phyloP scores from a whole-genome alignment of 2,329 filamentous ascomycete species.

The Boeremia lycopersici region DNA sequence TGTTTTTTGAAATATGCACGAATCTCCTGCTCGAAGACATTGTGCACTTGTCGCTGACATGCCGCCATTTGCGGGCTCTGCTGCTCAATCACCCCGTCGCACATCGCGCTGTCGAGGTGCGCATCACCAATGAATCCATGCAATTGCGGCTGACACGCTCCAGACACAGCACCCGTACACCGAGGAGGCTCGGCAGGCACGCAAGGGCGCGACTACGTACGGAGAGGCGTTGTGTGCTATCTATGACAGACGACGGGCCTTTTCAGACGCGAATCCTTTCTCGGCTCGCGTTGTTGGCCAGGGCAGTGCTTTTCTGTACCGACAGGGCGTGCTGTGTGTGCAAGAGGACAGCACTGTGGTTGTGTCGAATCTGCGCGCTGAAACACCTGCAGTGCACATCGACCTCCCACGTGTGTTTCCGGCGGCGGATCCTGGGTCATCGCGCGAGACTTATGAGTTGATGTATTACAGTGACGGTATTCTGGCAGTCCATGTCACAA shows the following conservation, averaged over 20 bases:
- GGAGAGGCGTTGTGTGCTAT: slow-evolving; percentile 63
- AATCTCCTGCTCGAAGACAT: slow-evolving; percentile 64
- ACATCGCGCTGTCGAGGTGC: slow-evolving; percentile 63
- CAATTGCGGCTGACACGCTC: background rate
- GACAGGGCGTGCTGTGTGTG: slow-evolving; percentile 69
- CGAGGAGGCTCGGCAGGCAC: slow-evolving; percentile 53
- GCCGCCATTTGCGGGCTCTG: slow-evolving; percentile 58
- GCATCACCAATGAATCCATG: slow-evolving; percentile 14
- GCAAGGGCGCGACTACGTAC: slow-evolving; percentile 50
- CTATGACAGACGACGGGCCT: slow-evolving; percentile 65
- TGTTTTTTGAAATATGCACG: slow-evolving; percentile 64
- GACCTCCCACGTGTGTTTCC: slow-evolving; percentile 17
- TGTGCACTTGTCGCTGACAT: slow-evolving; percentile 61
- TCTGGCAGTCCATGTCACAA: slow-evolving; percentile 31
- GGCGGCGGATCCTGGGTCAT: too few relatives aligned
- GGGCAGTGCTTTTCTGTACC: slow-evolving; percentile 67
- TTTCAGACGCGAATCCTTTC: slow-evolving; percentile 67
- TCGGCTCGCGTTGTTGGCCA: slow-evolving; percentile 64
- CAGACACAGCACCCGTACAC: slow-evolving; percentile 53
- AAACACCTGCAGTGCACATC: slow-evolving; percentile 18
- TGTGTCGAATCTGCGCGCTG: slow-evolving; percentile 62
- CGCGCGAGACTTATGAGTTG: slow-evolving; percentile 11
- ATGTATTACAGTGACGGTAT: slow-evolving; percentile 44
- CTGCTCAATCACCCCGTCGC: slow-evolving; percentile 61
- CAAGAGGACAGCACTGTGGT: slow-evolving; percentile 60